Conservation (phyloP, 2,329 filamentous ascomycete species). For the Aspergillus felis region DNA sequence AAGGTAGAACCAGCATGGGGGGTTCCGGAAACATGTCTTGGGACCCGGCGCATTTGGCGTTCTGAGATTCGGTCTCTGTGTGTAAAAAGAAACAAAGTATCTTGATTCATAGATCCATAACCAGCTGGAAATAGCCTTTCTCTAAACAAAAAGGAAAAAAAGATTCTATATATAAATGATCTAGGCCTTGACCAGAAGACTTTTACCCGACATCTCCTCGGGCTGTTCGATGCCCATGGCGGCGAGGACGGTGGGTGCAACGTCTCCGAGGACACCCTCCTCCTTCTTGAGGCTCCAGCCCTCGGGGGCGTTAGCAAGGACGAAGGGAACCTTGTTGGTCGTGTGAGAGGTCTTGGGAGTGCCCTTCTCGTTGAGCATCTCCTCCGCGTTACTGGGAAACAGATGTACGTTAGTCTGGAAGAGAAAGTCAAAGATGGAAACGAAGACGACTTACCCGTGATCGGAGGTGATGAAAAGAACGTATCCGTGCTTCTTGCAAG, state of each 20-base stretch:
- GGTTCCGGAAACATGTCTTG: conserved; percentile 17
- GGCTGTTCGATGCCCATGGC: conserved; percentile 90
- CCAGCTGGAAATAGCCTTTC: conserved; percentile 10
- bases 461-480: conserved; percentile 93
- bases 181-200: conserved; percentile 69
- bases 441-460: conserved; percentile 62
- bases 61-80: conserved; percentile 14
- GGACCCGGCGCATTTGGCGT: conserved; percentile 26
- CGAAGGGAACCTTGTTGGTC: conserved; percentile 93
- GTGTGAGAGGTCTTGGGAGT: conserved; percentile 98
- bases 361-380: conserved; percentile 95
- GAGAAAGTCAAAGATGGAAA: not conserved
- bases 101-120: conserved; percentile 22
- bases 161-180: conserved; percentile 17
- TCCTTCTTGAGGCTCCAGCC: conserved; percentile 82
- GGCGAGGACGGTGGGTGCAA: conserved; percentile 87
- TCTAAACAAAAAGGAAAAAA: conserved; percentile 10
- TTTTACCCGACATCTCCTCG: conserved; percentile 85
- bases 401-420: conserved; percentile 18
- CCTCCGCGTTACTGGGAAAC: conserved; percentile 72
- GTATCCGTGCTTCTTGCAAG: conserved; percentile 90
- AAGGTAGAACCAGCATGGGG: conserved; percentile 5
- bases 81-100: not conserved
- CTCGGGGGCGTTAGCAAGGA: conserved; percentile 94
- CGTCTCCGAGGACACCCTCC: conserved; percentile 89